Evolutionary conservation across 768 basidiomycete genomes (phyloP).

Genomic region (Melanogaster broomeanus): DNA sequence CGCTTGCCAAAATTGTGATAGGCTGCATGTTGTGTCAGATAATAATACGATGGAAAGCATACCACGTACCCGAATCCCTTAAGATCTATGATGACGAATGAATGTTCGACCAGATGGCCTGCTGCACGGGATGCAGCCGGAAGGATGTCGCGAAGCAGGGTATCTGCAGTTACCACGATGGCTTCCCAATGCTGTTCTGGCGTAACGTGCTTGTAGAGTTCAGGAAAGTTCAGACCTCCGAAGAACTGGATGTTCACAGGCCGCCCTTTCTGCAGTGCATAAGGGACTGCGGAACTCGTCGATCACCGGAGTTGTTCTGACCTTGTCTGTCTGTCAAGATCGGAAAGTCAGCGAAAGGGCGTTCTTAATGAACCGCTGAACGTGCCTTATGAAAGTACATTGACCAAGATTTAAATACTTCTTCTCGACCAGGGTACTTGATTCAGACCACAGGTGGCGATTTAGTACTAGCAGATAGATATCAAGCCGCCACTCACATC

Average conservation of each 20-base stretch:
- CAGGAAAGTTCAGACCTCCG: slow-evolving; percentile 57
- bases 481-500: slow-evolving; percentile 48
- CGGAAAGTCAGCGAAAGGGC: not conserved
- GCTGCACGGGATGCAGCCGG: slow-evolving; percentile 64
- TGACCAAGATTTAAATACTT: slow-evolving; percentile 75
- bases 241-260: slow-evolving; percentile 70
- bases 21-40: slow-evolving; percentile 34
- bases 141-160: slow-evolving; percentile 62
- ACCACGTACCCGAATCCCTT: slow-evolving; percentile 64
- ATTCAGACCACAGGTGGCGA: not conserved
- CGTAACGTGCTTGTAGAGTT: slow-evolving; percentile 55
- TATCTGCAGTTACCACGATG: slow-evolving; percentile 66
- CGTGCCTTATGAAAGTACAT: slow-evolving; percentile 77
- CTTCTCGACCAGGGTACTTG: slow-evolving; percentile 70
- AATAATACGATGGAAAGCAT: not conserved
- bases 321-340: slow-evolving; percentile 63
- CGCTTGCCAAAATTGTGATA: slow-evolving; percentile 77
- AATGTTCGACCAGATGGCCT: slow-evolving; percentile 48
- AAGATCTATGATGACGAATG: slow-evolving; percentile 68
- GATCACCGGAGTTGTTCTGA: slow-evolving; percentile 23
- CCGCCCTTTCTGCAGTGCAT: slow-evolving; percentile 55
- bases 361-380: not conserved
- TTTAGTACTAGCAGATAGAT: not conserved
- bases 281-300: not conserved
- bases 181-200: slow-evolving; percentile 66